A percentile compares a stretch with the other conserved stretches of the same genome.
phyloP scores from a whole-genome alignment of 179 eudicot species.

The Pouteria campechiana region DNA sequence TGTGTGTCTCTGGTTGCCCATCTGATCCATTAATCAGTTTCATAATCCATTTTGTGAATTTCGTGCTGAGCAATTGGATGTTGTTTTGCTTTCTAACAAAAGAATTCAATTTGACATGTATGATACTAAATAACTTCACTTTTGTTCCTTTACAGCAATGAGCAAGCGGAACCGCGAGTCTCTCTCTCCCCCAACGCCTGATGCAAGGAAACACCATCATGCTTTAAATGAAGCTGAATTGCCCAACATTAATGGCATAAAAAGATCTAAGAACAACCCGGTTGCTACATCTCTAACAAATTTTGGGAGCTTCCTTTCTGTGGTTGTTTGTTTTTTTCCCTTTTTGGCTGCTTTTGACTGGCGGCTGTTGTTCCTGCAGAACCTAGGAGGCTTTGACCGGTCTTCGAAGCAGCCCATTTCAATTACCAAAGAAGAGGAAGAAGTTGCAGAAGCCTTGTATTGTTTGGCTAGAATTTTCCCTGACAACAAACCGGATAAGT shows the following conservation, averaged over 20 bases:
- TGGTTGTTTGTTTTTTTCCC: not conserved
- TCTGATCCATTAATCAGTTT: conserved; percentile 3
- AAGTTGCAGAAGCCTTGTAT: conserved; percentile 63
- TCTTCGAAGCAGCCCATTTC: not conserved
- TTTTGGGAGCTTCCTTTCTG: not conserved
- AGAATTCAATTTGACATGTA: not conserved
- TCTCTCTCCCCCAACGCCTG: conserved; percentile 11
- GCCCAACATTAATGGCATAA: conserved; percentile 13
- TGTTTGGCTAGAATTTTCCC: conserved; percentile 54
- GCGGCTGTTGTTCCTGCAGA: conserved; percentile 15
- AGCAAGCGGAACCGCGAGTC: conserved; percentile 36
- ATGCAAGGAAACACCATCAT: conserved; percentile 17
- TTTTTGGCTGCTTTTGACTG: not conserved
- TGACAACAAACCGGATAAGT: conserved; percentile 4
- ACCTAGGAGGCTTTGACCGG: conserved; percentile 9
- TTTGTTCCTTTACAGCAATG: conserved; percentile 25
- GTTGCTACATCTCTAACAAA: conserved; percentile 10
- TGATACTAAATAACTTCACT: not conserved
- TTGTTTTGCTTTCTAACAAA: not conserved
- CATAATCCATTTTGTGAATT: conserved; percentile 1
- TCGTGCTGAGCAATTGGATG: not conserved
- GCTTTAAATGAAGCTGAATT: conserved; percentile 12
- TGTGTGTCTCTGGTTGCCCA: conserved; percentile 4
- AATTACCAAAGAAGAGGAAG: conserved; percentile 68
- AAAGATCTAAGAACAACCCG: conserved; percentile 21